Base-by-base conservation (phyloP, 176 grass and related monocot genomes). In the Pontederia crassipes region DNA sequence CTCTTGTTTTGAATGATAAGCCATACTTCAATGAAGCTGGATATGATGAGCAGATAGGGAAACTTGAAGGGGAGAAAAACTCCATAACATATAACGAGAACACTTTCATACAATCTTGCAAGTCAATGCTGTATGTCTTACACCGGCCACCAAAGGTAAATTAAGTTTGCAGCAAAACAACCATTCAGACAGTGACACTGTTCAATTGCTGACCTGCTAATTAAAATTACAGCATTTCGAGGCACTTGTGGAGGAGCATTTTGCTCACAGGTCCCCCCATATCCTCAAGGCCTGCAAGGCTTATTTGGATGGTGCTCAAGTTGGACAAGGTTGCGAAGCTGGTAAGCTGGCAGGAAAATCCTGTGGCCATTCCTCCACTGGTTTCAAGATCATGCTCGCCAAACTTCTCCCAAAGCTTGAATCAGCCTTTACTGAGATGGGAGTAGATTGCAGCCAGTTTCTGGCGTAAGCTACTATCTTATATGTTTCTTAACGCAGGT, bases 61-160 rank as follows among this genome's bases (percentile, higher is more conserved):
- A 2, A 3, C 1, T 16, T 10, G 49, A 17, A 0, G 77, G 62
- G 0, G 48, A 28, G 11, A 65, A 52, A 12, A 73, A 56, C 13
- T 58, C 57, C 12, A 24, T 79, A 13, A 26, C 49, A 0, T 79
- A 73, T 49, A 24, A 50, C 8, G 62, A 73, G 77, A 72, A 68
- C 3, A 9, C 55, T 1, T 73, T 14, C 35, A 17, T 79, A 35
- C 63, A 92, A 48, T 89, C 93, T 17, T 89, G 93, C 87, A 89
- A 89, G 61, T 92, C 87, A 52, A 98, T 98, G 88, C 53, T 89
- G 66, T 92, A 98, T 55, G 54, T 88, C 60, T 65, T 92, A 48
- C 76, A 74, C 52, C 83, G 78, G 51, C 93, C 93, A 78, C 93
- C 93, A 26, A 92, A 86, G 93, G 93, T 86, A 77, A 61, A 59